phyloP scores from a whole-genome alignment of 73 alveolate species.

The Paramecium sonneborni region DNA sequence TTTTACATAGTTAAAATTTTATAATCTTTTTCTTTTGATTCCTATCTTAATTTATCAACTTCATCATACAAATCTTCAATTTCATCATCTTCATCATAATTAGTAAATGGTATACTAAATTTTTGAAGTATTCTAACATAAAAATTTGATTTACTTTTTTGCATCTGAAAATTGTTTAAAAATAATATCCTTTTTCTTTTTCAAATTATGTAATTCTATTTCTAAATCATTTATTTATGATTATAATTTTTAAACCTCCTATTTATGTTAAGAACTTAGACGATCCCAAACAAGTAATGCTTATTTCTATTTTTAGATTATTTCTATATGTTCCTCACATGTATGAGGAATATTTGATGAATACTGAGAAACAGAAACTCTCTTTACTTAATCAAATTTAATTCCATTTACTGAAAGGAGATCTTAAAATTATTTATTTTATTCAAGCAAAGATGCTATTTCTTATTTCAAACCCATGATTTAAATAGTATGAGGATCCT shows the following conservation, averaged over 20 bases:
- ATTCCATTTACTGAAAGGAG: not conserved
- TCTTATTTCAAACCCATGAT: constrained; percentile 80
- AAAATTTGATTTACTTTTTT: not conserved
- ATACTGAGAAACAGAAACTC: not conserved
- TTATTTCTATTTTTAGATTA: not conserved
- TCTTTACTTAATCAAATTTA: not conserved
- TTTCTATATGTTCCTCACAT: constrained; percentile 14
- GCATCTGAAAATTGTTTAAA: not conserved
- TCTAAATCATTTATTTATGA: not conserved
- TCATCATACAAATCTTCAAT: constrained; percentile 15
- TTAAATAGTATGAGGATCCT: constrained; percentile 85
- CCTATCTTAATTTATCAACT: not conserved
- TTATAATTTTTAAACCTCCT: not conserved
- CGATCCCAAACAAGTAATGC: not conserved
- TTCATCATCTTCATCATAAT: not conserved
- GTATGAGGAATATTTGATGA: not conserved
- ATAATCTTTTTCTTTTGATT: not conserved
- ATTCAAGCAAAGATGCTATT: constrained; percentile 66
- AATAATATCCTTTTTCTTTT: not conserved
- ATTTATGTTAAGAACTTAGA: not conserved
- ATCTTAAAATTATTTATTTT: constrained; percentile 13
- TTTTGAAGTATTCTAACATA: not conserved
- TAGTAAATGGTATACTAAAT: constrained; percentile 3
- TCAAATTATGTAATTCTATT: not conserved
- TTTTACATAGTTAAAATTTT: not conserved